Evolutionary conservation across 768 basidiomycete species (phyloP).

Genomic region (Xerocomellus dryophilus): DNA sequence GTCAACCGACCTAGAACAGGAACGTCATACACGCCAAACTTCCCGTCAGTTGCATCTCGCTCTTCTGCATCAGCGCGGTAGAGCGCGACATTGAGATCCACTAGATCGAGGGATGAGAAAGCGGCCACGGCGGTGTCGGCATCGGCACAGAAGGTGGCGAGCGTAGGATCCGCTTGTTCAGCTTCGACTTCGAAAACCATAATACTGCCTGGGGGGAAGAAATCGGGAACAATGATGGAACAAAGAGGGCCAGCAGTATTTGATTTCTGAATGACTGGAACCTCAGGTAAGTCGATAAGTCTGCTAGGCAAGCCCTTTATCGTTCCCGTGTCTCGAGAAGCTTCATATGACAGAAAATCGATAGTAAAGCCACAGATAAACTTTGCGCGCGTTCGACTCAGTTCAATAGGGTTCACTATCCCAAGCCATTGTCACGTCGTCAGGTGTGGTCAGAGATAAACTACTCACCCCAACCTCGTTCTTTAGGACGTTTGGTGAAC

Average conservation of each 20-base stretch:
- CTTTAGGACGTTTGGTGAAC: slow-evolving; percentile 78
- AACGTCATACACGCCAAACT: slow-evolving; percentile 79
- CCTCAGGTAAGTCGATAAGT: slow-evolving; percentile 59
- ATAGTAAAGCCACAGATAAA: slow-evolving; percentile 81
- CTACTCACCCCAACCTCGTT: slow-evolving; percentile 72
- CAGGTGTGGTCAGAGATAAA: neutral
- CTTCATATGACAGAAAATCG: slow-evolving; percentile 61
- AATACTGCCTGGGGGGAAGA: slow-evolving; percentile 94
- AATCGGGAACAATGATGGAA: slow-evolving; percentile 79
- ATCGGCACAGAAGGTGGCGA: slow-evolving; percentile 72
- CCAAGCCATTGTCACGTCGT: neutral
- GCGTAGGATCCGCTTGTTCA: slow-evolving; percentile 61
- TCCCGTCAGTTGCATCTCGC: slow-evolving; percentile 77
- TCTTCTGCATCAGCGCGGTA: slow-evolving; percentile 91
- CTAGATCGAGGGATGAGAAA: slow-evolving; percentile 68
- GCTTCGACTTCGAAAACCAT: slow-evolving; percentile 89
- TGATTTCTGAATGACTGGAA: slow-evolving; percentile 57
- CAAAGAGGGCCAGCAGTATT: slow-evolving; percentile 68
- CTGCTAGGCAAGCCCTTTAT: slow-evolving; percentile 72
- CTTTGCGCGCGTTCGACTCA: slow-evolving; percentile 73
- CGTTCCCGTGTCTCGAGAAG: slow-evolving; percentile 44
- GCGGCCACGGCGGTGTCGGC: slow-evolving; percentile 72
- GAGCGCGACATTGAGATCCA: slow-evolving; percentile 87
- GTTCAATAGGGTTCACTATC: slow-evolving; percentile 78
- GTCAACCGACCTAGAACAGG: slow-evolving; percentile 70